Evolutionary conservation across 225 moss, liverwort and hornwort species (phyloP).

Genomic region (Physcomitrellopsis africana): DNA sequence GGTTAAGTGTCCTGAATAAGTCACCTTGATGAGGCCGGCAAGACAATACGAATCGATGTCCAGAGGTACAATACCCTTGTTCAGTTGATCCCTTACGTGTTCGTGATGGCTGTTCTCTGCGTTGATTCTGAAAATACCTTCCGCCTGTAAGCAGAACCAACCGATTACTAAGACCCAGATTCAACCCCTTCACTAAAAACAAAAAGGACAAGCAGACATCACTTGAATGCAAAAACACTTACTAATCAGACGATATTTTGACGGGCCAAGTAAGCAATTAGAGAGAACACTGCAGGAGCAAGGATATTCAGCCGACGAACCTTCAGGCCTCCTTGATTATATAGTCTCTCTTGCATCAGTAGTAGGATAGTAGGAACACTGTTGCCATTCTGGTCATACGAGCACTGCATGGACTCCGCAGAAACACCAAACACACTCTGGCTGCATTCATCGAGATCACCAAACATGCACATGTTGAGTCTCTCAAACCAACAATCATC

Average conservation of each 20-base stretch:
- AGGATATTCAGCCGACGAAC: constrained; percentile 31
- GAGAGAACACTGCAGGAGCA: not conserved
- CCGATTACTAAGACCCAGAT: not conserved
- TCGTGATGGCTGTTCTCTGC: constrained; percentile 98
- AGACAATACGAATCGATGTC: constrained; percentile 97
- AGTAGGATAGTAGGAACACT: constrained; percentile 95
- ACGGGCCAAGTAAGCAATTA: not conserved
- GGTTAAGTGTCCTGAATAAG: not conserved
- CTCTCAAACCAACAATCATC: constrained; percentile 14
- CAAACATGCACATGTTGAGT: constrained; percentile 31
- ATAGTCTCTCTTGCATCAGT: constrained; percentile 90
- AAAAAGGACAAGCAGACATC: not conserved
- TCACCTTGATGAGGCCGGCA: constrained; percentile 95
- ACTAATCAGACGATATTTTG: not conserved
- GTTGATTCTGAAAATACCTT: constrained; percentile 97
- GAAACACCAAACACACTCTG: constrained; percentile 97
- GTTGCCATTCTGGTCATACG: constrained; percentile 83
- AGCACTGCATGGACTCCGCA: constrained; percentile 98
- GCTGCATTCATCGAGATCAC: constrained; percentile 54
- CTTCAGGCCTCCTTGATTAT: constrained; percentile 94
- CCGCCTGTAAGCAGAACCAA: constrained; percentile 60
- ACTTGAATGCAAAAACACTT: not conserved
- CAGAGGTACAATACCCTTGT: constrained; percentile 91
- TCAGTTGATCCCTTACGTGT: constrained; percentile 89
- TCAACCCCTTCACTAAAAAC: too few relatives aligned